Percentiles rank a stretch among this genome's conserved stretches.
These are phyloP conservation scores for Dacryopinax spathularia DNA, from an alignment of 768 basidiomycete genomes.

Conservation along the genomic window DNA sequence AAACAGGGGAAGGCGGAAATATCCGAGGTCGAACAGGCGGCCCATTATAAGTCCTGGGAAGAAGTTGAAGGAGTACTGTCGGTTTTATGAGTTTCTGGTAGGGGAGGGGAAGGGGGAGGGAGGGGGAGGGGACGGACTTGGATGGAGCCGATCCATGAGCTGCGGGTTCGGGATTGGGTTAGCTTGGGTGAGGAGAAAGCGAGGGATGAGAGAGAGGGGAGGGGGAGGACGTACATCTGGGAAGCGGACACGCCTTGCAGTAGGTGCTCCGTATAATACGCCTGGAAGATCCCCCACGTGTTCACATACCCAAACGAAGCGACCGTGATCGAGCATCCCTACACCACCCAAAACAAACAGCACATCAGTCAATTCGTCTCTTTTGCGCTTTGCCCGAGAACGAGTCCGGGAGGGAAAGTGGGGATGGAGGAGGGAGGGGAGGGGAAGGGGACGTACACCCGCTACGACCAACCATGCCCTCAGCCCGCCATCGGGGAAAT, in stretches of 20 bases:
- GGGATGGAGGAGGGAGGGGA: too few relatives aligned
- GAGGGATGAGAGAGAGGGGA: constrained; percentile 14
- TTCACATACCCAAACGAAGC: constrained; percentile 49
- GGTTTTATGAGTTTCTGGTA: too few relatives aligned
- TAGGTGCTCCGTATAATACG: constrained; percentile 46
- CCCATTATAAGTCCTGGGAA: constrained; percentile 39
- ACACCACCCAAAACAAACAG: background rate
- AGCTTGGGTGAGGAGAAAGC: constrained; percentile 14
- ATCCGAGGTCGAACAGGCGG: constrained; percentile 59
- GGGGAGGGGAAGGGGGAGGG: background rate
- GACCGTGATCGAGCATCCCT: background rate
- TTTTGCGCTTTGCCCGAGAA: too few relatives aligned
- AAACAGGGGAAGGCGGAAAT: constrained; percentile 39
- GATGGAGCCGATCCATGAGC: constrained; percentile 69
- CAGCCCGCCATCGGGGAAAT: constrained; percentile 33
- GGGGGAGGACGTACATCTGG: constrained; percentile 35
- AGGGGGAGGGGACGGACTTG: constrained; percentile 31
- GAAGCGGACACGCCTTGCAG: constrained; percentile 41
- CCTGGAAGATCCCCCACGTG: constrained; percentile 48
- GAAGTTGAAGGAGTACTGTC: constrained; percentile 18
- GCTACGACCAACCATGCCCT: constrained; percentile 40
- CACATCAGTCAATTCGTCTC: background rate
- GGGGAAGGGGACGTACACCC: constrained; percentile 30
- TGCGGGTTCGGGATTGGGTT: constrained; percentile 18
- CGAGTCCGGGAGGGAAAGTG: too few relatives aligned